Conservation (phyloP, 2,329 filamentous ascomycete species). For the Fusarium dimerum region DNA sequence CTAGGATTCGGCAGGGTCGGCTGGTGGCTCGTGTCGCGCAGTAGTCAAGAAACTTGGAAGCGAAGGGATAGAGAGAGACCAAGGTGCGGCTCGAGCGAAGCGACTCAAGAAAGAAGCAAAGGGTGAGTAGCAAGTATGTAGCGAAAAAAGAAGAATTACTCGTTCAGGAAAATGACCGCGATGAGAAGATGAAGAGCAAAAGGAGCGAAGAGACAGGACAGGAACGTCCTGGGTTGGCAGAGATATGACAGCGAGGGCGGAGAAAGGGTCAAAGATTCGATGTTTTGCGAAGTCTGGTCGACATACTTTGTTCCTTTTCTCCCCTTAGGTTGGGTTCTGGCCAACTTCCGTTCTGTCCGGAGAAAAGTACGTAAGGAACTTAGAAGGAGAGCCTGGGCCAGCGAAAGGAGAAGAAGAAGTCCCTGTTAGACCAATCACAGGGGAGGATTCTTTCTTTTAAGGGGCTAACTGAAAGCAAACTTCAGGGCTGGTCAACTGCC, state of each 20-base stretch:
- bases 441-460: conserved; percentile 12
- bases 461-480: conserved; percentile 13
- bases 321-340: neutral
- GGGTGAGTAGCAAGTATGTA: too few species aligned
- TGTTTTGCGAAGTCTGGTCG: conserved; percentile 15
- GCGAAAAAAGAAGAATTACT: too few species aligned
- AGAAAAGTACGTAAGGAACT: too few species aligned
- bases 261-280: conserved; percentile 9
- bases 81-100: conserved; percentile 5
- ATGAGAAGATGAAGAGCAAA: conserved; percentile 11
- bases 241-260: conserved; percentile 13
- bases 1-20: conserved; percentile 26
- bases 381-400: too few species aligned
- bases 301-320: conserved; percentile 23
- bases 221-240: neutral
- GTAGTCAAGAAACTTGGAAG: conserved; percentile 16
- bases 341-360: conserved; percentile 13
- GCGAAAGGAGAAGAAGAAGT: too few species aligned
- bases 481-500: neutral
- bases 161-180: neutral
- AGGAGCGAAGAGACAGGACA: conserved; percentile 13
- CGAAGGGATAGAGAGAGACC: conserved; percentile 22
- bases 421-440: neutral
- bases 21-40: conserved; percentile 28
- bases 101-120: conserved; percentile 6